Percentiles rank a stretch among this genome's conserved stretches.
phyloP scores from a whole-genome alignment of 1,284 basidiomycete species.

The Ceratobasidium sp. region DNA sequence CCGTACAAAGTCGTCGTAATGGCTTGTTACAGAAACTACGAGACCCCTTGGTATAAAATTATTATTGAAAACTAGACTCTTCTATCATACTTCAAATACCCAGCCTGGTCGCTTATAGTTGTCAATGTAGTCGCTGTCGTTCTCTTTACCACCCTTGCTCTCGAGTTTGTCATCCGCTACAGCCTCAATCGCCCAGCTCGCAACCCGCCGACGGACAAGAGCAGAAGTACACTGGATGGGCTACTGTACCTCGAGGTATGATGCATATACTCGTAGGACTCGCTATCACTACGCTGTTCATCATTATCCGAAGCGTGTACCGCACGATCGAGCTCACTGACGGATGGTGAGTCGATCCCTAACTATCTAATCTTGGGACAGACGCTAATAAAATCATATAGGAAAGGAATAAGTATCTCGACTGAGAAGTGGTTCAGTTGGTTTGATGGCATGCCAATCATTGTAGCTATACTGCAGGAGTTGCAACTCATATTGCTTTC shows the following conservation, averaged over 20 bases:
- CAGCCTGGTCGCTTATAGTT: too few relatives aligned
- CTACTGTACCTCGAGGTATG: too few relatives aligned
- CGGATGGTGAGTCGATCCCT: too few relatives aligned
- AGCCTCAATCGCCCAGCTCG: conserved; percentile 42
- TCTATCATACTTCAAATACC: too few relatives aligned
- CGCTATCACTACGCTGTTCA: conserved; percentile 30
- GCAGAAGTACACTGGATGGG: conserved; percentile 30
- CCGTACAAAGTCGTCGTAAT: too few relatives aligned
- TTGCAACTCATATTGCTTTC: background rate
- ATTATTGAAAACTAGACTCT: too few relatives aligned
- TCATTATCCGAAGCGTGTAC: conserved; percentile 39
- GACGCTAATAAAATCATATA: background rate
- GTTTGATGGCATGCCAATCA: background rate
- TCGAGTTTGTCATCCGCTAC: conserved; percentile 49
- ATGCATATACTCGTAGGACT: conserved; percentile 29
- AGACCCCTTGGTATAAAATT: too few relatives aligned
- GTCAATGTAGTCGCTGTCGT: conserved; percentile 51
- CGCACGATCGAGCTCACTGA: conserved; percentile 34
- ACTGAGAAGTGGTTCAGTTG: conserved; percentile 34
- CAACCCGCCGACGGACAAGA: conserved; percentile 42
- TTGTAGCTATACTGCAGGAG: background rate
- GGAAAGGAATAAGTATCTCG: conserved; percentile 29
- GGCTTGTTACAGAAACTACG: too few relatives aligned
- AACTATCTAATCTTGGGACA: too few relatives aligned
- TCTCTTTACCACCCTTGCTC: conserved; percentile 49